phyloP scores from a whole-genome alignment of 805 yeast species.

The Phaffomyces opuntiae region DNA sequence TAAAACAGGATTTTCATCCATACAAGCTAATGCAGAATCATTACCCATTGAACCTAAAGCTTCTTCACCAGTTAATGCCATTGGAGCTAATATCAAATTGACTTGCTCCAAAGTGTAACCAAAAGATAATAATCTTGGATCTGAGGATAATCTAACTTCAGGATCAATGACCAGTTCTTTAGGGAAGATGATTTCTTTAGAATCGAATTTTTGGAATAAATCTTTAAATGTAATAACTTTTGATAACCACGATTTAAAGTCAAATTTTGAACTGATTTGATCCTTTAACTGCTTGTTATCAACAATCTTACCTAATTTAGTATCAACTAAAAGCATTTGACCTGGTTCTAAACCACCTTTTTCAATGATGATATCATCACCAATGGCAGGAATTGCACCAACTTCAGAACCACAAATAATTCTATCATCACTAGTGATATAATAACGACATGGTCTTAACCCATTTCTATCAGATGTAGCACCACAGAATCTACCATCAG shows the following conservation, averaged over 20 bases:
- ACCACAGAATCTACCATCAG: conserved; percentile 97
- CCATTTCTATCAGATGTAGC: conserved; percentile 98
- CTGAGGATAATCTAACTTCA: conserved; percentile 48
- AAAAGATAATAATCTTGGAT: conserved; percentile 77
- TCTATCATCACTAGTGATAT: conserved; percentile 88
- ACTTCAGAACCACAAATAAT: conserved; percentile 98
- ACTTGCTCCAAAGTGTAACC: conserved; percentile 96
- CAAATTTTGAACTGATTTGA: conserved; percentile 72
- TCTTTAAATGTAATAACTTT: conserved; percentile 82
- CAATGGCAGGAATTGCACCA: conserved; percentile 82
- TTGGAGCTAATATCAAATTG: conserved; percentile 76
- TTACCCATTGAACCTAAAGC: conserved; percentile 98
- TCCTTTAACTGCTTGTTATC: conserved; percentile 86
- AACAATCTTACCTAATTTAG: conserved; percentile 85
- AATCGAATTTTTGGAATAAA: conserved; percentile 48
- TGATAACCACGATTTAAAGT: conserved; percentile 90
- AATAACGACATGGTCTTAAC: conserved; percentile 95
- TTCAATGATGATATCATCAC: conserved; percentile 70
- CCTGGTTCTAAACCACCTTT: conserved; percentile 97
- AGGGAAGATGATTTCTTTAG: conserved; percentile 14
- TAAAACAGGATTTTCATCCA: conserved; percentile 86
- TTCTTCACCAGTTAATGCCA: conserved; percentile 90
- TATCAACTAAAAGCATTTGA: conserved; percentile 90
- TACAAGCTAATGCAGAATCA: conserved; percentile 91
- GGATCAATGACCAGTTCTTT: conserved; percentile 22